Evolutionary conservation across 2,329 filamentous ascomycete species (phyloP), one percentile per base, ranked within the genome.

Genomic region (Diplocarpon mali): DNA sequence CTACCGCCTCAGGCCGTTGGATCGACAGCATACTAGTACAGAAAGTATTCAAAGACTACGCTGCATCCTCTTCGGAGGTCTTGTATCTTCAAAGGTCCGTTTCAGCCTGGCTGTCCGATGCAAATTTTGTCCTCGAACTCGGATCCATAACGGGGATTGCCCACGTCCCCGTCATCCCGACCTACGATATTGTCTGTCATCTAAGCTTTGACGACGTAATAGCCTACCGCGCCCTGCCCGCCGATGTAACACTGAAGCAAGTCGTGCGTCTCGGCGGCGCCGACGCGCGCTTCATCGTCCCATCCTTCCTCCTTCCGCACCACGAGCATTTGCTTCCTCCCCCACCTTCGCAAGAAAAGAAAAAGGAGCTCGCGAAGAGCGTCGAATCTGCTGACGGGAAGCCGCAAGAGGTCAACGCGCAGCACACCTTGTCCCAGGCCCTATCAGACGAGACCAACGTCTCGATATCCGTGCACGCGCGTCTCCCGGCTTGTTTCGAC

Each of bases 281-380:
- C 20, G 70, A 75, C 47, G 69, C 68, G 0, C 64, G 65, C 0
- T 65, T 75, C 39, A 61, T 62, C 2, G 62, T 75, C 9, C 72
- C 72, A 0, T 65, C 62, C 5, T 72, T 66, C 51, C 56, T 76
- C 1, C 62, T 75, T 5, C 72, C 72, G 5, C 72, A 73, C 50
- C 72, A 75, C 51, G 71, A 75, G 46, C 72, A 75, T 52, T 58
- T 75, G 4, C 54, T 74, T 11, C 72, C 72, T 6, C 47, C 59
- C 0, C 55, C 57, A 14, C 64, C 67, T 1, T 66, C 65, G 3
- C n/a, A 46, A 2, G 46, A 61, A 27, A 58, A 63, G 15, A 50
- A 60, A 35, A 27, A 58, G 36, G 34, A 37, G 15, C 56, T 65
- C 7, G 59, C 66, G 37, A 55, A 62, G 4, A 60, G 65, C 13